Evolutionary conservation across 2,329 filamentous ascomycete species (phyloP).

Genomic region (Aureobasidium sp.): DNA sequence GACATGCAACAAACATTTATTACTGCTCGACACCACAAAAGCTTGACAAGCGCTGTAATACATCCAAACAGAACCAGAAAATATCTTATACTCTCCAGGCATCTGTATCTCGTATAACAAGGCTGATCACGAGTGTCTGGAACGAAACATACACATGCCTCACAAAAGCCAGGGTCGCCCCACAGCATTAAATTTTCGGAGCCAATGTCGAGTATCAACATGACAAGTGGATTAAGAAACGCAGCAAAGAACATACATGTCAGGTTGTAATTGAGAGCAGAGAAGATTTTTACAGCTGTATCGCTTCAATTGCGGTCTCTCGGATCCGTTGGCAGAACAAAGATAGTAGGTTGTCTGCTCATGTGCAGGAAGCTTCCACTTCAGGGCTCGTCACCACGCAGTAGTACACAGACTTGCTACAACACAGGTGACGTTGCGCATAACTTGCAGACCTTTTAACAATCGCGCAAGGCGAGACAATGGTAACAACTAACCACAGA

Average conservation of each 20-base stretch:
- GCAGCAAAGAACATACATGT: not conserved
- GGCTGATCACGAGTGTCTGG: not conserved
- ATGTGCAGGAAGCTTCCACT: not conserved
- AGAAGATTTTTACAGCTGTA: too few species aligned
- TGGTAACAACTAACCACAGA: not conserved
- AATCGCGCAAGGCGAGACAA: not conserved
- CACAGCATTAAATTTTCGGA: too few species aligned
- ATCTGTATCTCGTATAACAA: not conserved
- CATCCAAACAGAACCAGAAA: too few species aligned
- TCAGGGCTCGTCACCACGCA: not conserved
- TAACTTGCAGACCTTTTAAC: not conserved
- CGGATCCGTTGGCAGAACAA: too few species aligned
- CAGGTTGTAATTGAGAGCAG: too few species aligned
- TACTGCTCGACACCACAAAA: too few species aligned
- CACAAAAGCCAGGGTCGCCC: not conserved
- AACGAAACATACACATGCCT: not conserved
- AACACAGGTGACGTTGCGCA: too few species aligned
- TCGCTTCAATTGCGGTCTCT: not conserved
- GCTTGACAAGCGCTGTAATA: too few species aligned
- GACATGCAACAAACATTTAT: too few species aligned
- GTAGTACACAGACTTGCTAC: not conserved
- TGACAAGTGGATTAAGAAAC: not conserved
- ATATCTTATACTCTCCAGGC: too few species aligned
- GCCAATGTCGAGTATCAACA: not conserved
- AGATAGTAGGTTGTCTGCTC: not conserved